Evolutionary conservation across 2,329 filamentous ascomycete species (phyloP).

Genomic region (Emericellopsis atlantica): DNA sequence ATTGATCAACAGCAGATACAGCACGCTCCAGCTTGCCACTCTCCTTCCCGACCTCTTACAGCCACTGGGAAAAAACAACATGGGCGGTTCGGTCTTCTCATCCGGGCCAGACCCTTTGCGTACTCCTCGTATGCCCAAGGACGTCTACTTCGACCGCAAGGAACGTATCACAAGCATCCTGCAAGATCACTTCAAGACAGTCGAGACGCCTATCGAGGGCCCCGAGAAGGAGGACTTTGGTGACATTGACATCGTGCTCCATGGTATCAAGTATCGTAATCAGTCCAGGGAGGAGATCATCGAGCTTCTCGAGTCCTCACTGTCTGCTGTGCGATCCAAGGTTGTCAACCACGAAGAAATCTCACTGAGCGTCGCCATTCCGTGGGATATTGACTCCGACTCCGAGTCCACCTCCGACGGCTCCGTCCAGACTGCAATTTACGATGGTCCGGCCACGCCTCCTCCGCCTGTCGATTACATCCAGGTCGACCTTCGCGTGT

Average conservation of each 20-base stretch:
- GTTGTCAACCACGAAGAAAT: too few species aligned
- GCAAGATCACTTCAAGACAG: neutral
- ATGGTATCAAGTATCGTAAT: neutral
- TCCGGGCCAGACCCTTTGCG: neutral
- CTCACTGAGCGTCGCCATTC: too few species aligned
- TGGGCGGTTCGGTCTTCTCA: neutral
- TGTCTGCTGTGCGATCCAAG: too few species aligned
- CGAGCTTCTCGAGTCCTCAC: neutral
- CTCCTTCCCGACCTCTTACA: too few species aligned
- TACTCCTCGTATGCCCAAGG: neutral
- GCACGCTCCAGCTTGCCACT: too few species aligned
- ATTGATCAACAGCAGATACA: too few species aligned
- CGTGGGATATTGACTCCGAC: neutral
- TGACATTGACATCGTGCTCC: neutral
- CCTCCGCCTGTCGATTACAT: neutral
- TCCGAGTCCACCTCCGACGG: neutral
- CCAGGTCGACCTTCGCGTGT: neutral
- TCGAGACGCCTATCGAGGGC: neutral
- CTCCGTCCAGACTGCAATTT: neutral
- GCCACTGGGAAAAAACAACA: neutral
- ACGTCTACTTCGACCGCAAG: neutral
- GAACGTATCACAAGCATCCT: neutral
- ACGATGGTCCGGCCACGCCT: neutral
- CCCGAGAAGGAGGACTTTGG: neutral
- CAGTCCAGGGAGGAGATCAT: neutral